These are phyloP conservation scores for Wickerhamomyces sp. DNA, from an alignment of 1,139 yeast genomes.

Conservation along the genomic window DNA sequence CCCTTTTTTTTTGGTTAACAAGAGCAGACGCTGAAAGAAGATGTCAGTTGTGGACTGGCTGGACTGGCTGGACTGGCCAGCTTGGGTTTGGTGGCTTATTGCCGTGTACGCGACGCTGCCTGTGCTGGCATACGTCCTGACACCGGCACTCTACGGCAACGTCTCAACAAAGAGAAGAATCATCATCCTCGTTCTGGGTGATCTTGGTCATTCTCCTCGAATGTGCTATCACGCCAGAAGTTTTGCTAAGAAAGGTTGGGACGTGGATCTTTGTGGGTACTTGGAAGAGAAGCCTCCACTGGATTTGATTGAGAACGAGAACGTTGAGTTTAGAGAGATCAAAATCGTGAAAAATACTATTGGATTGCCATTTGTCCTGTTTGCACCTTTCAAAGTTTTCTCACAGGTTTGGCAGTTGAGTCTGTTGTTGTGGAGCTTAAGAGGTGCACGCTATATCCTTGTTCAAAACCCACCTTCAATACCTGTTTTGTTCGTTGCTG, in stretches of 20 bases:
- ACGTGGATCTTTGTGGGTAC: conserved; percentile 85
- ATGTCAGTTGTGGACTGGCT: too few species aligned
- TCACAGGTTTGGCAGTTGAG: conserved; percentile 48
- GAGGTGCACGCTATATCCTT: conserved; percentile 65
- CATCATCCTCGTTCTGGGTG: conserved; percentile 83
- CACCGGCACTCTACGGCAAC: conserved; percentile 30
- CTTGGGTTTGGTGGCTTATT: conserved; percentile 28
- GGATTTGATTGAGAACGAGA: conserved; percentile 44
- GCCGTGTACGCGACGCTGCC: conserved; percentile 34
- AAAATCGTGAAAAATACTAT: conserved; percentile 38
- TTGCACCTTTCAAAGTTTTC: conserved; percentile 55
- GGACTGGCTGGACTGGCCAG: background rate
- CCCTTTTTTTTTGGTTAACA: too few species aligned
- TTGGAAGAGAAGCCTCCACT: conserved; percentile 52
- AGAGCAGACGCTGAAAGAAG: too few species aligned
- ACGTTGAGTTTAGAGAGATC: conserved; percentile 48
- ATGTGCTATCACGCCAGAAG: conserved; percentile 89
- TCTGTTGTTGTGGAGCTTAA: conserved; percentile 43
- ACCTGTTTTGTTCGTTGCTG: conserved; percentile 67
- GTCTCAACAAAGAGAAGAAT: conserved; percentile 43
- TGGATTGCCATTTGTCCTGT: conserved; percentile 49
- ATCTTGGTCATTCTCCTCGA: conserved; percentile 91
- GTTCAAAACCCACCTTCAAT: conserved; percentile 93
- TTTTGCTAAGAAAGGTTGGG: conserved; percentile 60
- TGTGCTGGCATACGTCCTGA: conserved; percentile 25